Evolutionary conservation across 441 rosid genomes (phyloP).

Genomic region (Aquilaria agallochum): DNA sequence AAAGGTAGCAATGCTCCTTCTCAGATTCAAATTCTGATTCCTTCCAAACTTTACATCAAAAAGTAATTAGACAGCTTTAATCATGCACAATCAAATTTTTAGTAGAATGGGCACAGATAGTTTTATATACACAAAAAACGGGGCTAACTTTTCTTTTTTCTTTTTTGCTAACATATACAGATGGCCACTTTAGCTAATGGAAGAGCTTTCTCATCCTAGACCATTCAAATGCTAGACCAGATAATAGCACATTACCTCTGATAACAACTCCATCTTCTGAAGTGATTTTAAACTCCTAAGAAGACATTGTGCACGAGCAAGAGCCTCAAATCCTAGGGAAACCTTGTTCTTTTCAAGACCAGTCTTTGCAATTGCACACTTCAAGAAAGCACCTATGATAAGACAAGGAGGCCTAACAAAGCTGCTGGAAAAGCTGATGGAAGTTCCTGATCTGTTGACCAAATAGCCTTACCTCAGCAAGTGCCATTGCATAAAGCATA

Average conservation of each 20-base stretch:
- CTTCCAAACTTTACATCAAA: no score
- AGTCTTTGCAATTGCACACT: constrained; percentile 93
- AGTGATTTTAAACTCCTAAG: constrained; percentile 85
- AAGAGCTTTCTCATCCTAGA: constrained; percentile 12
- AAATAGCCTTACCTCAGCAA: constrained; percentile 80
- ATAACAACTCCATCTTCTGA: constrained; percentile 63
- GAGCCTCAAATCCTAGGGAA: constrained; percentile 95
- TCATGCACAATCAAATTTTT: no score
- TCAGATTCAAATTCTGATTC: no score
- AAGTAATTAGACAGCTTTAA: no score
- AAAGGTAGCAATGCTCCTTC: no score
- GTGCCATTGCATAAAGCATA: constrained; percentile 83
- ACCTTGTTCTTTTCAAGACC: constrained; percentile 85
- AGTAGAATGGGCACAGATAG: no score
- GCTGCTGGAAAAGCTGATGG: constrained; percentile 28
- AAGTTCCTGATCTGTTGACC: constrained; percentile 26
- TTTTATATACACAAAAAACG: no score
- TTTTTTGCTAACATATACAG: no score
- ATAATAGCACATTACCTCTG: constrained; percentile 46
- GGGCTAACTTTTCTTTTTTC: background rate
- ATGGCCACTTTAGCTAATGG: no score
- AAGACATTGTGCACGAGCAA: constrained; percentile 90
- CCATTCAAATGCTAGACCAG: constrained; percentile 4
- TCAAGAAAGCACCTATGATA: constrained; percentile 71
- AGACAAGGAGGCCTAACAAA: constrained; percentile 62